Base-by-base conservation (phyloP, 2,329 filamentous ascomycete species). In the Ophiostoma sp. region DNA sequence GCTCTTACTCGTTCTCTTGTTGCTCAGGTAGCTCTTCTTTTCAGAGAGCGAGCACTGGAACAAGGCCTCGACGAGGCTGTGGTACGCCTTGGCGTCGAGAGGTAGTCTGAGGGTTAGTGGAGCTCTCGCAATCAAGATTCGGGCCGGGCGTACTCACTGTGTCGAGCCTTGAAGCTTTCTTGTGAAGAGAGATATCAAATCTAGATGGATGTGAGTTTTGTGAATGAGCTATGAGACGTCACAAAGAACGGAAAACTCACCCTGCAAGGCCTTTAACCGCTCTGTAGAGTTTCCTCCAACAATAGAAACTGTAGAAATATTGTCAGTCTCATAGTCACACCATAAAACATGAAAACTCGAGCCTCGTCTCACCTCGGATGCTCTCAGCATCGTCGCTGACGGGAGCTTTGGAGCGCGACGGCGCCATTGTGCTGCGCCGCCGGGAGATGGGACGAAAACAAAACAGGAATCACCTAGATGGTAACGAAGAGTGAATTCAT, bases 51-150 rank as follows among this genome's bases (percentile, higher is more conserved):
- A 87, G 79, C 87, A 91, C 71, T 88, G 87, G 79, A 98, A 97
- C 2, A 98, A 84, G 0, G 89, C 88, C 78, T 98, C 94, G 77
- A 93, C 93, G 59, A 98, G 90, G 74, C 88, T 88, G 79, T 96
- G 92, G 77, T 93, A 97, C n/a, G 88, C 88, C 79, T 92, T 93
- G 79, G 97, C 93, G 63, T 87, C 88, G 45, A 97, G 84, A 15
- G 82, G 73, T 39, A 61, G 73, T 72, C 75, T 78, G 48, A 2
- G 6, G 2, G 45, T 33, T 11, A 28, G 63, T 17, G n/a, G 7
- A 1, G 1, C 9, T 55, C 28, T 7, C 12, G 22, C 2, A 2
- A 15, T 9, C 3, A 55, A 28, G 15, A 12, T 12, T 11, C 6
- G 12, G 6, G 25, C 25, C 9, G 12, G 22, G 19, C 22, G 11